A percentile compares a stretch with the other conserved stretches of the same genome.
These are phyloP conservation scores for Cymbopogon citratus DNA, from an alignment of 176 grass and related monocot species.

Conservation along the genomic window DNA sequence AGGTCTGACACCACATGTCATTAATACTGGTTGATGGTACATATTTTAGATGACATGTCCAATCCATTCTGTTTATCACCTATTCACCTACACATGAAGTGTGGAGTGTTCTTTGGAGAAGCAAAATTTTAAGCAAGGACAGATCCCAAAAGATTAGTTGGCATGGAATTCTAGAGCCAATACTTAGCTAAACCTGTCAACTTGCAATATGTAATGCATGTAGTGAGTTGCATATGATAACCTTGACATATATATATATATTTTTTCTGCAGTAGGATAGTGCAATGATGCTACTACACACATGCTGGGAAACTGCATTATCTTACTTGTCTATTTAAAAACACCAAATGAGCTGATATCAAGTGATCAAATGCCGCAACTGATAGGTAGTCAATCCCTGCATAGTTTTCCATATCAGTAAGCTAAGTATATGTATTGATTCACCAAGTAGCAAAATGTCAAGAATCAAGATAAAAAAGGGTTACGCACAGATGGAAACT, in stretches of 20 bases:
- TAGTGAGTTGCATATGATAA: background rate
- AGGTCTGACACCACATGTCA: background rate
- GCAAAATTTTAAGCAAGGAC: background rate
- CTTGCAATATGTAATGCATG: background rate
- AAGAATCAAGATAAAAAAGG: background rate
- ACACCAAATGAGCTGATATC: conserved; percentile 68
- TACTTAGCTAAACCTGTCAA: background rate
- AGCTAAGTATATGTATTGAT: background rate
- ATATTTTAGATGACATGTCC: background rate
- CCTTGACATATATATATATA: background rate
- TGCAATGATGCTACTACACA: background rate
- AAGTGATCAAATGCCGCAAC: conserved; percentile 65
- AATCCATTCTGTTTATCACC: background rate
- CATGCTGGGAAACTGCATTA: background rate
- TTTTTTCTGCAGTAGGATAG: background rate
- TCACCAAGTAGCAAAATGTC: background rate
- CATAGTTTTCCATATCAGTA: conserved; percentile 8
- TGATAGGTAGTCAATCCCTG: conserved; percentile 78
- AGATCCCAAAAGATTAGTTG: background rate
- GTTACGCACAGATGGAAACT: background rate
- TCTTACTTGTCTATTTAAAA: conserved; percentile 69
- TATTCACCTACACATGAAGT: background rate
- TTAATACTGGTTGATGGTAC: background rate
- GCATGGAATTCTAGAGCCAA: background rate
- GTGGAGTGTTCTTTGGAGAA: background rate